Percentiles rank a stretch among this genome's conserved stretches.
These are phyloP conservation scores for Closterium sp. DNA, from an alignment of 139 green algal species.

Conservation along the genomic window DNA sequence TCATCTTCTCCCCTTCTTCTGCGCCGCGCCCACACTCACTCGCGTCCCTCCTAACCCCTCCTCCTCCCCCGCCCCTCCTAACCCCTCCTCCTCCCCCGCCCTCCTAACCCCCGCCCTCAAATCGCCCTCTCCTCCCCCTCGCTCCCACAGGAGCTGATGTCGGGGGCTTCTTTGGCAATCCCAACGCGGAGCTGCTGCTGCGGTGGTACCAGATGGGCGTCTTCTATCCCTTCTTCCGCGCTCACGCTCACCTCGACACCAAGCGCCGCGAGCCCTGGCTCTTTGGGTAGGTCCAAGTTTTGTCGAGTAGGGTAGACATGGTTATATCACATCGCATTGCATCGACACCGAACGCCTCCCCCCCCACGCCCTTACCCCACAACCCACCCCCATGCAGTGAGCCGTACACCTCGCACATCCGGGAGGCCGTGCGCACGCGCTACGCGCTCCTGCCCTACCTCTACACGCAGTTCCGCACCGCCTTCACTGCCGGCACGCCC, in stretches of 20 bases:
- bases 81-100: neutral
- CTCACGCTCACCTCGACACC: constrained; percentile 94
- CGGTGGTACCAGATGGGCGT: constrained; percentile 91
- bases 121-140: neutral
- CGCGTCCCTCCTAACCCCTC: too few species aligned
- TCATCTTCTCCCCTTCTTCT: neutral
- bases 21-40: too few species aligned
- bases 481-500: constrained; percentile 74
- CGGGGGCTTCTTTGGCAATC: constrained; percentile 98
- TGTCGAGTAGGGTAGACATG: neutral
- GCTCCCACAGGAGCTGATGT: constrained; percentile 85
- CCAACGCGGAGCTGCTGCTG: constrained; percentile 86
- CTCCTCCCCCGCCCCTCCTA: neutral
- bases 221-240: constrained; percentile 98
- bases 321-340: neutral
- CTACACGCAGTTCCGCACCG: constrained; percentile 92
- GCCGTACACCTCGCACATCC: constrained; percentile 72
- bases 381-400: constrained; percentile 52
- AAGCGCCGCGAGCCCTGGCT: constrained; percentile 96
- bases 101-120: neutral
- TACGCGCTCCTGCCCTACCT: constrained; percentile 95
- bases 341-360: neutral
- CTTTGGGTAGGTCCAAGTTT: constrained; percentile 64
- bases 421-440: constrained; percentile 77
- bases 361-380: neutral